phyloP scores from a whole-genome alignment of 2,329 filamentous ascomycete genomes.

The Penicillium palitans region DNA sequence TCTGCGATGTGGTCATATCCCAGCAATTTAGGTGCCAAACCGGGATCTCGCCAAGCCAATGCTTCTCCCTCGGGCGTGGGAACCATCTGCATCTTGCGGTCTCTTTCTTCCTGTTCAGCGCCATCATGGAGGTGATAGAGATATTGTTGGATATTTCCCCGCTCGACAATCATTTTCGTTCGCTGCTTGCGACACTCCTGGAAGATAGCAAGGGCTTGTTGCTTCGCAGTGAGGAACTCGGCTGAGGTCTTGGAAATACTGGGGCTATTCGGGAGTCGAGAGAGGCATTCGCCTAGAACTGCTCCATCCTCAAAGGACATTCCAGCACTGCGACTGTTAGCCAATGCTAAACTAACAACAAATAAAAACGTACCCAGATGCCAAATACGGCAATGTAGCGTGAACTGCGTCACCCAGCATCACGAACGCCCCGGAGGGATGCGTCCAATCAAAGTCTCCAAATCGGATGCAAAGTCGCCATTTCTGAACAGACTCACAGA shows the following conservation, averaged over 20 bases:
- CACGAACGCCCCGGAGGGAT: constrained; percentile 57
- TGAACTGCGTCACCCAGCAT: constrained; percentile 66
- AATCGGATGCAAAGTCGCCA: constrained; percentile 61
- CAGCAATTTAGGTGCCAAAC: constrained; percentile 40
- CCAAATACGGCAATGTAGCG: constrained; percentile 64
- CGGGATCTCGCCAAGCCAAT: constrained; percentile 46
- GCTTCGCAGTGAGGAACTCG: constrained; percentile 35
- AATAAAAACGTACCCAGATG: constrained; percentile 39
- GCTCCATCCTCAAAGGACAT: constrained; percentile 64
- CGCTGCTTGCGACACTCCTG: constrained; percentile 59
- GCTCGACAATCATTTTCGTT: constrained; percentile 60
- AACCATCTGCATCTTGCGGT: constrained; percentile 46
- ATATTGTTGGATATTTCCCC: constrained; percentile 62
- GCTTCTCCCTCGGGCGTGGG: constrained; percentile 44
- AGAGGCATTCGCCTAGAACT: constrained; percentile 58
- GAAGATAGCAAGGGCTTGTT: constrained; percentile 47
- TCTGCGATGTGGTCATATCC: constrained; percentile 44
- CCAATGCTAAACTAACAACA: not conserved
- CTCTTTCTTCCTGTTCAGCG: constrained; percentile 55
- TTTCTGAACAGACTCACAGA: constrained; percentile 61
- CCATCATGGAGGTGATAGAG: constrained; percentile 64
- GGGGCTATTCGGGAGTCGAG: constrained; percentile 46
- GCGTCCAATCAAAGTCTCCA: constrained; percentile 58
- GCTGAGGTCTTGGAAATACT: constrained; percentile 22
- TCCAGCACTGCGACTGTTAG: constrained; percentile 48